A percentile compares a stretch with the other conserved stretches of the same genome.
phyloP scores from a whole-genome alignment of 2,329 filamentous ascomycete genomes.

The Trichoderma harzianum region DNA sequence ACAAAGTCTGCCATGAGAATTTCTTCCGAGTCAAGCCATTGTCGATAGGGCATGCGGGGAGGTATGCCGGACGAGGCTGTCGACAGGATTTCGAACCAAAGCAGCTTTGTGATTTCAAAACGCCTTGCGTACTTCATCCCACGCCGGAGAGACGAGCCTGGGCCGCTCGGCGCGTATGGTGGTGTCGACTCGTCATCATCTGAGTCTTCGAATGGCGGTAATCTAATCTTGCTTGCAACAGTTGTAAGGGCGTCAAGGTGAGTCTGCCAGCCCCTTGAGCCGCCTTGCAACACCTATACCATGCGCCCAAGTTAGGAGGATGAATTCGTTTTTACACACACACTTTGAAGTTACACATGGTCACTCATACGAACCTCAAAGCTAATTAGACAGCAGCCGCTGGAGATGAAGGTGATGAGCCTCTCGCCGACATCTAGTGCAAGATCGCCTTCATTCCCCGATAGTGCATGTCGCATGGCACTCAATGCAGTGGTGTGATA shows the following conservation, averaged over 20 bases:
- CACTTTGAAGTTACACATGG: background rate
- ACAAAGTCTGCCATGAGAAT: slow-evolving; percentile 13
- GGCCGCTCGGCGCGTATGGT: background rate
- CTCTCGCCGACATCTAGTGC: background rate
- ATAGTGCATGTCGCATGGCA: slow-evolving; percentile 11
- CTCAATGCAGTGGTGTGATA: slow-evolving; percentile 13
- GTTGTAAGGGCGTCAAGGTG: slow-evolving; percentile 12
- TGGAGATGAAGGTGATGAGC: slow-evolving; percentile 10
- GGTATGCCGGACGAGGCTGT: background rate
- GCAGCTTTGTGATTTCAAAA: slow-evolving; percentile 5
- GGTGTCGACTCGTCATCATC: background rate
- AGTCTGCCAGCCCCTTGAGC: slow-evolving; percentile 6
- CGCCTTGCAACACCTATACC: slow-evolving; percentile 7
- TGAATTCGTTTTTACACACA: background rate
- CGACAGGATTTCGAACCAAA: slow-evolving; percentile 11
- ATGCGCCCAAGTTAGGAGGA: slow-evolving; percentile 1
- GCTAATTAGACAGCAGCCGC: slow-evolving; percentile 14
- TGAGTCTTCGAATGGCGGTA: background rate
- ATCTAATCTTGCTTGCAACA: slow-evolving; percentile 1
- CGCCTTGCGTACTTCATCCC: slow-evolving; percentile 7
- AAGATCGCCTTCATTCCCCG: background rate
- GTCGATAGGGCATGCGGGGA: slow-evolving; percentile 1
- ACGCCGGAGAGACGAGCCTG: background rate
- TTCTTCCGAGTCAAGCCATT: slow-evolving; percentile 4
- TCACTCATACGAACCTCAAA: slow-evolving; percentile 10